Evolutionary conservation across 1,139 yeast species (phyloP).

Genomic region (Diutina scorzettiae): DNA sequence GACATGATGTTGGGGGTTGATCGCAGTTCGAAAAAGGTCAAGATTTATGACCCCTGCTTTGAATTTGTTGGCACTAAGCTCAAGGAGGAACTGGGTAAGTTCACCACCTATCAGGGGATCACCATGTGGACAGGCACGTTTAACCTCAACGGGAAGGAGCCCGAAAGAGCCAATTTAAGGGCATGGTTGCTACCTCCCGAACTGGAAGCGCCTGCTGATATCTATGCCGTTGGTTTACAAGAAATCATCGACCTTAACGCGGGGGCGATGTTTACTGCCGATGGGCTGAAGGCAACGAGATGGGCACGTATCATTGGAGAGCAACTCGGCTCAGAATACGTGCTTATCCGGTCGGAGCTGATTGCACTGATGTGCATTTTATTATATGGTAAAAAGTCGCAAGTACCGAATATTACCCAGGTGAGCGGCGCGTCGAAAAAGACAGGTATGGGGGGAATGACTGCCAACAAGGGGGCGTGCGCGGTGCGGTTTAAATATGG

Average conservation of each 20-base stretch:
- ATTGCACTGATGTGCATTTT: slow-evolving; percentile 75
- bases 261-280: slow-evolving; percentile 65
- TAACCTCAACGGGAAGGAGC: slow-evolving; percentile 72
- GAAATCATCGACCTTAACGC: slow-evolving; percentile 88
- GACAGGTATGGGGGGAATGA: slow-evolving; percentile 79
- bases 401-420: slow-evolving; percentile 20
- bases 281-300: slow-evolving; percentile 50
- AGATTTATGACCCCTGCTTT: slow-evolving; percentile 76
- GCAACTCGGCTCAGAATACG: slow-evolving; percentile 47
- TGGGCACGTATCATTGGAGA: slow-evolving; percentile 67
- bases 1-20: slow-evolving; percentile 76
- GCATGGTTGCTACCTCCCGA: slow-evolving; percentile 76
- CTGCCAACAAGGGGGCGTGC: slow-evolving; percentile 93
- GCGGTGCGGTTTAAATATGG: slow-evolving; percentile 74
- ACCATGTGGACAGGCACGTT: slow-evolving; percentile 74
- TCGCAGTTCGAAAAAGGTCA: slow-evolving; percentile 57
- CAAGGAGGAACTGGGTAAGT: slow-evolving; percentile 36
- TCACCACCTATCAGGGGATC: slow-evolving; percentile 48
- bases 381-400: slow-evolving; percentile 42
- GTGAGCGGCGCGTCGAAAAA: slow-evolving; percentile 65
- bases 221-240: slow-evolving; percentile 81
- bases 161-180: slow-evolving; percentile 42
- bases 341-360: slow-evolving; percentile 74
- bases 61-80: slow-evolving; percentile 66
- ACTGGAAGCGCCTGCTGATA: slow-evolving; percentile 41